A percentile compares a stretch with the other conserved stretches of the same genome.
Evolutionary conservation across 371 early-diverging fungal genomes (phyloP).

Genomic region (Mucor piriformis): DNA sequence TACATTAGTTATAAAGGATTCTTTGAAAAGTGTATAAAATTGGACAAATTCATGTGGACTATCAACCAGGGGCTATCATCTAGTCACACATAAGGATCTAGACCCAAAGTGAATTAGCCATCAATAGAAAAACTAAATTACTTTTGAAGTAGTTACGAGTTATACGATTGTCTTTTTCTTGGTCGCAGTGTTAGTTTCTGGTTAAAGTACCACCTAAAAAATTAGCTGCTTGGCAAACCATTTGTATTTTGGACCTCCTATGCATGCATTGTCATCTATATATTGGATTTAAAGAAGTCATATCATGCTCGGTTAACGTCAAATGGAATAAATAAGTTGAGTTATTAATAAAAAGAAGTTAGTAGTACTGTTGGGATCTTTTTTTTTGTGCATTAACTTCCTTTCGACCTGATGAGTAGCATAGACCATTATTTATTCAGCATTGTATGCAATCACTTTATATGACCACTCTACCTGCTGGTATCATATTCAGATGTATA

Average conservation of each 20-base stretch:
- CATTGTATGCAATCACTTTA: constrained; percentile 97
- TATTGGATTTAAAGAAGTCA: constrained; percentile 42
- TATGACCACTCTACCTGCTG: constrained; percentile 74
- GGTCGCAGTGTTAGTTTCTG: constrained; percentile 94
- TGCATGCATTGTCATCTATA: constrained; percentile 64
- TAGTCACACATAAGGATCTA: constrained; percentile 93
- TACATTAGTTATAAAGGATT: constrained; percentile 71
- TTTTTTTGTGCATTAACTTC: constrained; percentile 90
- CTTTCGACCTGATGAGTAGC: constrained; percentile 98
- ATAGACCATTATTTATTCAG: constrained; percentile 94
- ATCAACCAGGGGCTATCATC: constrained; percentile 88
- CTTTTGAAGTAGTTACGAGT: not conserved
- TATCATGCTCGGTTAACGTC: constrained; percentile 23
- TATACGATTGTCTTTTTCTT: constrained; percentile 82
- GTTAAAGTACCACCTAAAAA: constrained; percentile 73
- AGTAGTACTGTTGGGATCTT: constrained; percentile 86
- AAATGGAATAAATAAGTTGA: constrained; percentile 58
- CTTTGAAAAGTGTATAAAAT: constrained; percentile 81
- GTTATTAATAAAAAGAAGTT: too few species aligned
- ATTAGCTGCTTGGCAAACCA: constrained; percentile 99
- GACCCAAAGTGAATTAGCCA: constrained; percentile 55
- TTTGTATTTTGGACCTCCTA: constrained; percentile 88
- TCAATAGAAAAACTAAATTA: not conserved
- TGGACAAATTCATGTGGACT: constrained; percentile 87
- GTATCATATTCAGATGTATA: constrained; percentile 71